A percentile compares a stretch with the other conserved stretches of the same genome.
Conservation (phyloP, 305 asterid species). For the Rubia peregrina region DNA sequence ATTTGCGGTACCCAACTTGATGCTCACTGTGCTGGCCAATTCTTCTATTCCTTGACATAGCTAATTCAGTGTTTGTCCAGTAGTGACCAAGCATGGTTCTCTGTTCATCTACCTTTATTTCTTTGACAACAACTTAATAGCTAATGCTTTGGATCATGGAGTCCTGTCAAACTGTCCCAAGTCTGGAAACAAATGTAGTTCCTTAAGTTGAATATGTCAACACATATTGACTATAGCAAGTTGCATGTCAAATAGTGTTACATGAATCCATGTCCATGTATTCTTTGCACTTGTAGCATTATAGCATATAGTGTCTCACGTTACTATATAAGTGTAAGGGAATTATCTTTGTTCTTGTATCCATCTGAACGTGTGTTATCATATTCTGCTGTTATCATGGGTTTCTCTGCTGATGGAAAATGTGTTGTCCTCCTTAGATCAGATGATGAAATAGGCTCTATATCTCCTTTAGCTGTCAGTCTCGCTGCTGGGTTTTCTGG, state of each 20-base stretch:
- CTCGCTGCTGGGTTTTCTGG: conserved; percentile 96
- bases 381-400: not conserved
- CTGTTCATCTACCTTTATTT: not conserved
- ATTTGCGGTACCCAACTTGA: not conserved
- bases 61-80: not conserved
- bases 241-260: not conserved
- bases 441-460: conserved; percentile 71
- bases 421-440: conserved; percentile 35
- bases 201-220: not conserved
- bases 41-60: not conserved
- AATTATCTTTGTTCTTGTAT: not conserved
- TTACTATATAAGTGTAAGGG: not conserved
- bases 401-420: not conserved
- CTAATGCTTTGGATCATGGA: not conserved
- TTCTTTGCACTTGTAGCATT: not conserved
- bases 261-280: not conserved
- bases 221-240: not conserved
- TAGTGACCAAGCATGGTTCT: not conserved
- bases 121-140: not conserved
- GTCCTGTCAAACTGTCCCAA: not conserved
- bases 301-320: not conserved
- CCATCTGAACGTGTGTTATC: not conserved
- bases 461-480: conserved; percentile 78
- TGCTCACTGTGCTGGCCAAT: not conserved
- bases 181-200: not conserved